Percentiles rank a stretch among this genome's conserved stretches.
Conservation (phyloP, 2,329 filamentous ascomycete genomes). For the Hymenoscyphus occultus region DNA sequence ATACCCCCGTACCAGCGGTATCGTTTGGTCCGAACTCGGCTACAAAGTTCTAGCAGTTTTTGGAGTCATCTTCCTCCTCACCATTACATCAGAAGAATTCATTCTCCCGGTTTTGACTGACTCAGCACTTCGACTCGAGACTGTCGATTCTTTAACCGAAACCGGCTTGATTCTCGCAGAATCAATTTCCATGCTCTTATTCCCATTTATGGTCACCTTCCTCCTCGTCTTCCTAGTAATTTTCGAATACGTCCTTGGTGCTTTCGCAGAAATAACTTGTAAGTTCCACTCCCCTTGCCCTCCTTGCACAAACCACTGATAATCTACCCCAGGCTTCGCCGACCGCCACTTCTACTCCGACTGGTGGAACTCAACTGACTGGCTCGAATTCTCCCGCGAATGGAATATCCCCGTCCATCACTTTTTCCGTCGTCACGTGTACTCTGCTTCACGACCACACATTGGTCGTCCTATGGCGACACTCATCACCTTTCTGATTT, state of each 20-base stretch:
- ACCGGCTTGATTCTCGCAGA: constrained; percentile 78
- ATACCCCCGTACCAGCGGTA: constrained; percentile 76
- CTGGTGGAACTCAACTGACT: constrained; percentile 77
- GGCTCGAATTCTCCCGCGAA: constrained; percentile 93
- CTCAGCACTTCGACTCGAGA: constrained; percentile 54
- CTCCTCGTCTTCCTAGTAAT: constrained; percentile 96
- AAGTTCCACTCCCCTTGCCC: constrained; percentile 7
- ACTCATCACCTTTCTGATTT: constrained; percentile 86
- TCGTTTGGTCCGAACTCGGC: constrained; percentile 76
- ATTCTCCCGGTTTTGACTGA: constrained; percentile 86
- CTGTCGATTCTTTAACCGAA: constrained; percentile 51
- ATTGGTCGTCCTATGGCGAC: constrained; percentile 78
- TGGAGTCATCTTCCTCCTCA: constrained; percentile 93
- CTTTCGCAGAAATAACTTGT: constrained; percentile 88
- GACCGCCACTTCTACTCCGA: constrained; percentile 89
- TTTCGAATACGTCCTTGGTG: constrained; percentile 93
- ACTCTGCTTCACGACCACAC: constrained; percentile 73
- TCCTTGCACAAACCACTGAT: neutral
- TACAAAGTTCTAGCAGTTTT: constrained; percentile 88
- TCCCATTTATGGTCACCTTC: constrained; percentile 96
- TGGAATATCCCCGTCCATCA: constrained; percentile 99
- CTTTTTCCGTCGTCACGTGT: constrained; percentile 92
- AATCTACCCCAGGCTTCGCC: constrained; percentile 55
- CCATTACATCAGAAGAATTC: constrained; percentile 88
- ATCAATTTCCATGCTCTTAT: constrained; percentile 85